A percentile compares a stretch with the other conserved stretches of the same genome.
These are phyloP conservation scores for Suillus placidus DNA, from an alignment of 768 basidiomycete genomes.

Conservation along the genomic window DNA sequence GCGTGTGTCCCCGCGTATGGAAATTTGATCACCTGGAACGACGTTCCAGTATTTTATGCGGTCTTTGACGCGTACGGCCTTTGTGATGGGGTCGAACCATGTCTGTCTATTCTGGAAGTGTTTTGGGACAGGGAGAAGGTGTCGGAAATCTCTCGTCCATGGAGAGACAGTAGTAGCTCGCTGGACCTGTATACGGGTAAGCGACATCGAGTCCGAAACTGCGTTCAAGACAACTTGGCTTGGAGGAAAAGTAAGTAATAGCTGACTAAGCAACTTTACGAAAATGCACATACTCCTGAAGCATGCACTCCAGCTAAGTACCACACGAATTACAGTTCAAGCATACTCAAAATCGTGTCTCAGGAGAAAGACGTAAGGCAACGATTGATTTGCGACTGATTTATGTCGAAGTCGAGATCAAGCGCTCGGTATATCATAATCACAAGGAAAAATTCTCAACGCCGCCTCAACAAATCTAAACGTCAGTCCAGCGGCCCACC, in stretches of 20 bases:
- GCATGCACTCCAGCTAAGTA: too few relatives aligned
- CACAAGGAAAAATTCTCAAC: constrained; percentile 11
- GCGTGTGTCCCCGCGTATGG: constrained; percentile 64
- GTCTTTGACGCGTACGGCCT: constrained; percentile 63
- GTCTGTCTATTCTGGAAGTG: constrained; percentile 49
- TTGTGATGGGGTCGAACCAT: constrained; percentile 45
- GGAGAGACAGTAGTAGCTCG: constrained; percentile 52
- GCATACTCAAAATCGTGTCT: neutral
- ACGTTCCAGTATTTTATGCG: constrained; percentile 88
- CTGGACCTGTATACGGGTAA: constrained; percentile 41
- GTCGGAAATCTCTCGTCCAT: constrained; percentile 69
- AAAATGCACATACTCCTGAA: neutral
- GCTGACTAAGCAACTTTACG: constrained; percentile 7
- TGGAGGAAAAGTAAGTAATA: neutral
- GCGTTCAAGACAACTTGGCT: neutral
- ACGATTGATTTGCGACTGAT: too few relatives aligned
- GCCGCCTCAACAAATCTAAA: neutral
- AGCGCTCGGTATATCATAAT: constrained; percentile 4
- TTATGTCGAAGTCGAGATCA: neutral
- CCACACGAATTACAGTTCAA: neutral
- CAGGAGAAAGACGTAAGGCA: too few relatives aligned
- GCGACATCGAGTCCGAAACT: constrained; percentile 26
- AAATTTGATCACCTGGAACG: constrained; percentile 80
- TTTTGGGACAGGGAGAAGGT: constrained; percentile 64
- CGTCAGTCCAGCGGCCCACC: constrained; percentile 23